phyloP scores from a whole-genome alignment of 495 filamentous ascomycete genomes.

The Penicillium nucicola region DNA sequence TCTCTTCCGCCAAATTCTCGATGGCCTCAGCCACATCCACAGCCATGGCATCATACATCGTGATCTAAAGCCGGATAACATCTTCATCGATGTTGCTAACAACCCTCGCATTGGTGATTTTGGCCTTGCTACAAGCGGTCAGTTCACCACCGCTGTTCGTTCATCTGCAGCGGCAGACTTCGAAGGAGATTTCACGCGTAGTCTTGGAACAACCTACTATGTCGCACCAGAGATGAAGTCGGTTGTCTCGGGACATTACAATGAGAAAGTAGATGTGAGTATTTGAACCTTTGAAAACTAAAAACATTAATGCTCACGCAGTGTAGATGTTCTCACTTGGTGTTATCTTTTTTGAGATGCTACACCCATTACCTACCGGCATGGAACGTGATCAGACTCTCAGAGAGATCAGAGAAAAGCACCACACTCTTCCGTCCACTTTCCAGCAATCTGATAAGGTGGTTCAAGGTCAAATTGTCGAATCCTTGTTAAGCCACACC shows the following conservation, averaged over 20 bases:
- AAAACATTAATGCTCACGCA: conserved; percentile 8
- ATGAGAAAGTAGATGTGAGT: conserved; percentile 86
- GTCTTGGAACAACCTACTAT: conserved; percentile 92
- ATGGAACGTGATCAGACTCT: conserved; percentile 88
- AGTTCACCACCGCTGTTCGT: conserved; percentile 56
- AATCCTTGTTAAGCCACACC: conserved; percentile 74
- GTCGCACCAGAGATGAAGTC: conserved; percentile 89
- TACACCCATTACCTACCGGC: conserved; percentile 69
- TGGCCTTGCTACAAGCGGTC: conserved; percentile 86
- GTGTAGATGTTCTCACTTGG: conserved; percentile 89
- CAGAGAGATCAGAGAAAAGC: conserved; percentile 62
- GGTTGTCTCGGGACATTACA: conserved; percentile 68
- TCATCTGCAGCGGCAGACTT: conserved; percentile 44
- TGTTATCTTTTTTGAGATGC: conserved; percentile 99
- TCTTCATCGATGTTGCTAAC: conserved; percentile 87
- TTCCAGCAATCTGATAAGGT: conserved; percentile 74
- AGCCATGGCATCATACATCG: conserved; percentile 89
- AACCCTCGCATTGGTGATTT: conserved; percentile 97
- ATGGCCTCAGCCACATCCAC: conserved; percentile 89
- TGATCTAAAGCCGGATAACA: conserved; percentile 96
- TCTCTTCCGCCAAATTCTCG: conserved; percentile 84
- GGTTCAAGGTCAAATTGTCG: conserved; percentile 71
- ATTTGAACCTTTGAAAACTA: background rate
- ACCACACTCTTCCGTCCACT: conserved; percentile 65
- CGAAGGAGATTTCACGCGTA: conserved; percentile 68